A percentile compares a stretch with the other conserved stretches of the same genome.
These are phyloP conservation scores for Kuraishia capsulata DNA, from an alignment of 805 yeast genomes.

Conservation along the genomic window DNA sequence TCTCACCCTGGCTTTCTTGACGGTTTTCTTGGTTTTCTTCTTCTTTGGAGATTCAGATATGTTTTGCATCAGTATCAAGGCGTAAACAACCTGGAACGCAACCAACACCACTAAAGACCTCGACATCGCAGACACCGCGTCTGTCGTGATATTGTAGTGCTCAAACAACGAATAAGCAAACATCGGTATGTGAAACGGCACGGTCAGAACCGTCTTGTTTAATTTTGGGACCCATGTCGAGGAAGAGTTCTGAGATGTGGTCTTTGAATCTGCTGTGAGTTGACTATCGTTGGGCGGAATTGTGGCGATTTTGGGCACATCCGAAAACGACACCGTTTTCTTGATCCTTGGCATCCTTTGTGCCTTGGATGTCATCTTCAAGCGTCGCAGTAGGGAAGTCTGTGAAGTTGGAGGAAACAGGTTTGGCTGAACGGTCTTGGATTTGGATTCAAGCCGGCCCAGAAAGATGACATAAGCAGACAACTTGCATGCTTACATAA, in stretches of 20 bases:
- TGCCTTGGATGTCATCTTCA: too few relatives aligned
- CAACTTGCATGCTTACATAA: too few relatives aligned
- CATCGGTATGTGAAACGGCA: conserved; percentile 22
- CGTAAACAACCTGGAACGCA: conserved; percentile 25
- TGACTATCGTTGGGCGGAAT: neutral
- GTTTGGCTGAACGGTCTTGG: too few relatives aligned
- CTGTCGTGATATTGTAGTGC: conserved; percentile 21
- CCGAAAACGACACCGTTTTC: conserved; percentile 20
- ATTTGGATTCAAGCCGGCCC: too few relatives aligned
- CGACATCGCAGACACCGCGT: conserved; percentile 17
- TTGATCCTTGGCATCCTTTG: conserved; percentile 21
- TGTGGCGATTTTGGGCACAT: conserved; percentile 1
- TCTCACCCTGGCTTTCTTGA: conserved; percentile 11
- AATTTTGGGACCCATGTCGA: neutral
- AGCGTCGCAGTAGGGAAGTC: too few relatives aligned
- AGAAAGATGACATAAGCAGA: too few relatives aligned
- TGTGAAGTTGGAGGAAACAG: too few relatives aligned
- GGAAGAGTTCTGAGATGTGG: neutral
- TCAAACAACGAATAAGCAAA: conserved; percentile 18
- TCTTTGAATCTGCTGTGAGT: neutral
- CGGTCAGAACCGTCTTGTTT: conserved; percentile 6
- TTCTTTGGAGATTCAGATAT: conserved; percentile 22
- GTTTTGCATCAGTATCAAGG: conserved; percentile 22
- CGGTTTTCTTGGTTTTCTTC: conserved; percentile 16
- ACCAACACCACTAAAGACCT: conserved; percentile 19